A percentile compares a stretch with the other conserved stretches of the same genome.
phyloP scores from a whole-genome alignment of 2,329 filamentous ascomycete genomes.

The Ophiostoma tasmaniense region DNA sequence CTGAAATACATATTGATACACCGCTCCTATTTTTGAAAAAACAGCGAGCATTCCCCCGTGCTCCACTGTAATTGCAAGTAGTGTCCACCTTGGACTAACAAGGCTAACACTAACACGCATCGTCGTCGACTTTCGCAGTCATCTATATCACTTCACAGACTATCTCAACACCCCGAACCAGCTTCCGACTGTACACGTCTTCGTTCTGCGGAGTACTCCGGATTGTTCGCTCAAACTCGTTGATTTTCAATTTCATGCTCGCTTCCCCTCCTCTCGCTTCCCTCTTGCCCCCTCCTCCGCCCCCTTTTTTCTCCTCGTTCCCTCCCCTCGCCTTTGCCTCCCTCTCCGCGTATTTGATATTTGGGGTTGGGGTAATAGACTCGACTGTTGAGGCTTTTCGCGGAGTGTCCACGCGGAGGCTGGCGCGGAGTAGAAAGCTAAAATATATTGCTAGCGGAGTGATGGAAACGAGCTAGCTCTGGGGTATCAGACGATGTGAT shows the following conservation, averaged over 20 bases:
- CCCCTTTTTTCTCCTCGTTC: background rate
- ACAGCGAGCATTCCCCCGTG: background rate
- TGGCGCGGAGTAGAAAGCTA: background rate
- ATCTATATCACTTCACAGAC: background rate
- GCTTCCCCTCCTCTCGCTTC: background rate
- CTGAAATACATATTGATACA: background rate
- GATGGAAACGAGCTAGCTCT: background rate
- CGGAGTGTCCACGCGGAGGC: background rate
- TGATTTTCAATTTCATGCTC: background rate
- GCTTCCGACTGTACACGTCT: background rate
- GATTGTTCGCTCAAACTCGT: background rate
- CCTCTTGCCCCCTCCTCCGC: background rate
- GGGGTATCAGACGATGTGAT: background rate
- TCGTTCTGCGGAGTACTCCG: slow-evolving; percentile 1
- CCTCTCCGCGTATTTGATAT: background rate
- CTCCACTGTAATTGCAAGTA: background rate
- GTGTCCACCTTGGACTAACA: background rate
- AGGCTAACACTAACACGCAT: background rate
- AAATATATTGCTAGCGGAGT: background rate
- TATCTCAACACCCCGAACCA: background rate
- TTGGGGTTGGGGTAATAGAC: background rate
- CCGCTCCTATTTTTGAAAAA: background rate
- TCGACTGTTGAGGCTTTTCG: background rate
- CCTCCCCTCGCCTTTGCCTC: background rate
- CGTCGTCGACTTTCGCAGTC: background rate